Base-by-base conservation (phyloP, 805 yeast species). In the Kodamaea laetipori region DNA sequence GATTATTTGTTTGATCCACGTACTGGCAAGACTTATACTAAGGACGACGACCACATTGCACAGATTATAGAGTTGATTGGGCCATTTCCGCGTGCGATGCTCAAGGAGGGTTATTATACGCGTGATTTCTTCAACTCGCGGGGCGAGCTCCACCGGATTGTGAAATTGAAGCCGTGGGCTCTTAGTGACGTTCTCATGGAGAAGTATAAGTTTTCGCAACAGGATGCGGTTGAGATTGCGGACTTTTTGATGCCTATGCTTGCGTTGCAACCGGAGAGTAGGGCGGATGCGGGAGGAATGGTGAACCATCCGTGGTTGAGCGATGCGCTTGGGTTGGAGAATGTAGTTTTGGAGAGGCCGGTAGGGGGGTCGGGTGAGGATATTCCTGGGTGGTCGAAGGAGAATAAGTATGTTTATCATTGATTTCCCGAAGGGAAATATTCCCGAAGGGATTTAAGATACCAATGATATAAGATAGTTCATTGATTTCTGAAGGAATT, bases 261-360 rank as follows among this genome's bases (percentile, higher is more conserved):
- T 36, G 61, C 74, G 15, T 64, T 88, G 15, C 87, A 84, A 60
- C 98, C 99, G 1, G 82, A 78, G 46, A 63, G 67, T 43, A 74
- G 99, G 51, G 92, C 92, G 10, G 99, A 94, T 67, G 98, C 98
- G 1, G 99, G 98, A 13, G 97, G 97, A 3, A 77, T 90, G 81
- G 80, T 87, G 2, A 85, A 88, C 56, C 96, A 90, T 61, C 82
- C 84, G 9, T 90, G 97, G 97, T 60, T 79, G 37, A 73, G 76
- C 50, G 95, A 87, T 58, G 89, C 92, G 0, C 63, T 78, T 25
- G 95, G 95, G 0, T 73, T 85, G 60, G 94, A 86, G 45, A 74
- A 81, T 53, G 78, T 86, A 10, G 69, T 64, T 3, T 67, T 86
- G 4, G 97, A 87, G 56, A 73, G 97, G 52, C 82, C 82, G 23